These are phyloP conservation scores for Backusella macrospora DNA, from an alignment of 192 early-diverging fungal genomes.

Conservation along the genomic window DNA sequence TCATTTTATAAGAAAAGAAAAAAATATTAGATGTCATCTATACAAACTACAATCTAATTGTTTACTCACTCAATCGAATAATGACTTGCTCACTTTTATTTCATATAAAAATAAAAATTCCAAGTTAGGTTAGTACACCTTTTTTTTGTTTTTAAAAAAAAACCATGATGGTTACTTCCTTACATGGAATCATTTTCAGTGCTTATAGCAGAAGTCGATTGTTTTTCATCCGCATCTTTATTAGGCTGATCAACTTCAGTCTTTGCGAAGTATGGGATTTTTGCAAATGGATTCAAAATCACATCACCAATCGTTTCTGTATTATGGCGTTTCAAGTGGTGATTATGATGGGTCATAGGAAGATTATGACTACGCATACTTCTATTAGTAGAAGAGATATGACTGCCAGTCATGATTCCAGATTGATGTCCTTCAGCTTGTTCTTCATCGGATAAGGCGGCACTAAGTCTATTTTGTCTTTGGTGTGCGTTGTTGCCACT, in stretches of 20 bases:
- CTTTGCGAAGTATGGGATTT: slow-evolving; percentile 22
- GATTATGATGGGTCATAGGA: too few relatives aligned
- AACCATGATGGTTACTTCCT: neutral
- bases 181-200: slow-evolving; percentile 1
- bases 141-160: too few relatives aligned
- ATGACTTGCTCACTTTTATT: neutral
- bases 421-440: too few relatives aligned
- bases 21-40: neutral
- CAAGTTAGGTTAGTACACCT: neutral
- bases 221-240: slow-evolving; percentile 20
- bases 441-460: too few relatives aligned
- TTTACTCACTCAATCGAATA: neutral
- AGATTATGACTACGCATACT: too few relatives aligned
- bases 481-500: too few relatives aligned
- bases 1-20: neutral
- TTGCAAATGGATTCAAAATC: slow-evolving; percentile 27
- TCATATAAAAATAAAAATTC: neutral
- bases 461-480: too few relatives aligned
- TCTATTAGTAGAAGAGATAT: too few relatives aligned
- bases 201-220: too few relatives aligned
- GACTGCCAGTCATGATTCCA: too few relatives aligned
- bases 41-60: neutral
- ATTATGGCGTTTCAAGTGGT: slow-evolving; percentile 23
- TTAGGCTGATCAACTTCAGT: slow-evolving; percentile 1
- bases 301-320: slow-evolving; percentile 43